These are phyloP conservation scores for Pythium myriotylum DNA, from an alignment of 352 stramenopile species.

Conservation along the genomic window DNA sequence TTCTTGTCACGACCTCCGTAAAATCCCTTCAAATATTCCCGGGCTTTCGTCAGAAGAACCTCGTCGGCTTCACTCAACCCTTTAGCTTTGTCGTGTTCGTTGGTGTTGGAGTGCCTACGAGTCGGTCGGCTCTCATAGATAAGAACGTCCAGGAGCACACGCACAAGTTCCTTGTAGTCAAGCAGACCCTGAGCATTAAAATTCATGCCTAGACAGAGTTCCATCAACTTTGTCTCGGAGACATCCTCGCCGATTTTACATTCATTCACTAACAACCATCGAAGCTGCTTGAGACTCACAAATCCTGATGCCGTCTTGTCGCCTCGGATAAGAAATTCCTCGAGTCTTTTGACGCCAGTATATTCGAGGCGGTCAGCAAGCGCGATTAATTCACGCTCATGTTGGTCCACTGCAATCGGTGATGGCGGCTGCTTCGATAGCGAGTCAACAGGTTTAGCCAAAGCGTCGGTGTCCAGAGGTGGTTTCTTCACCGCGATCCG, in stretches of 20 bases:
- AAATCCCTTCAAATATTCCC: slow-evolving; percentile 53
- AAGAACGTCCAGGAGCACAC: slow-evolving; percentile 58
- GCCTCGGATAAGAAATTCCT: slow-evolving; percentile 35
- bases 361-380: slow-evolving; percentile 57
- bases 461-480: not conserved
- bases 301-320: slow-evolving; percentile 40
- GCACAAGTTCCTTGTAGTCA: slow-evolving; percentile 52
- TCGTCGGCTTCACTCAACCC: not conserved
- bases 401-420: slow-evolving; percentile 29
- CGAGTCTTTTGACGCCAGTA: slow-evolving; percentile 46
- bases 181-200: slow-evolving; percentile 55
- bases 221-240: slow-evolving; percentile 43
- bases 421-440: not conserved
- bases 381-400: slow-evolving; percentile 50
- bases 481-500: slow-evolving; percentile 20
- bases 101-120: slow-evolving; percentile 15
- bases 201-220: slow-evolving; percentile 66
- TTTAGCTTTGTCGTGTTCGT: not conserved
- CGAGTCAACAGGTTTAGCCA: not conserved
- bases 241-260: slow-evolving; percentile 35
- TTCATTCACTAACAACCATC: slow-evolving; percentile 41
- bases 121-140: slow-evolving; percentile 40
- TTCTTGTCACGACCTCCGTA: slow-evolving; percentile 14
- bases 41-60: slow-evolving; percentile 23
- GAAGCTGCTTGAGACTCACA: slow-evolving; percentile 54